Base-by-base conservation (phyloP, 108 stramenopile genomes). In the Cyclotella kingstonii region DNA sequence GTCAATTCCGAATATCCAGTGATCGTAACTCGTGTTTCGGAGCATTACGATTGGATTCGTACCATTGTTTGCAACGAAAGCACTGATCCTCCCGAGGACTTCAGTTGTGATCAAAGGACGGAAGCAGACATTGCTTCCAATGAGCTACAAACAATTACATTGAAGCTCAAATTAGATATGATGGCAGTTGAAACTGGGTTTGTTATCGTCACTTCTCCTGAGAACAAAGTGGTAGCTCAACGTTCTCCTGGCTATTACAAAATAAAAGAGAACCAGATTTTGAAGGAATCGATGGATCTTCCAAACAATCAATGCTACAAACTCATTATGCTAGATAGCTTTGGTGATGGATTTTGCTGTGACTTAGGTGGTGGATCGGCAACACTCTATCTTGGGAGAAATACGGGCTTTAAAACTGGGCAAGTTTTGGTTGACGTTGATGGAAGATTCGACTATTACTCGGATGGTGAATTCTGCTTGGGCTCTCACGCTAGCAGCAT, bases 1-100 rank as follows among this genome's bases (percentile, higher is more conserved):
- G 76, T 76, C 38, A 56, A 82, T 69, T 56, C 47, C 5, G 30
- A 68, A 6, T 82, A 74, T 51, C 84, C 84, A 14, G 81, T 79
- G 17, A 76, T 84, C 25, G 54, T 48, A 63, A 41, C 76, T 9
- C 51, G 81, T 2, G 52, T 73, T 8, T 45, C 70, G n/a, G 34
- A 45, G 22, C 61, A 71, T 31, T 73, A 60, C 15, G 62, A 78
- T 28, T 84, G 78, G 76, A 84, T 84, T 26, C 61, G 71, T 12
- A 35, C 63, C 12, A 47, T 58, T 5, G 54, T 84, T 19, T 84
- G 84, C 53, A 35, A 33, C 4, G 58, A 66, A 18, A 66, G 65
- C 18, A 46, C 73, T 39, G 65, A 60, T 6, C 65, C 73, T 23
- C 73, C 73, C 0, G 52, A 31, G 25, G 8, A 45, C 31, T 73